These are phyloP conservation scores for Colletotrichum lupini DNA, from an alignment of 2,329 filamentous ascomycete species.

Conservation along the genomic window DNA sequence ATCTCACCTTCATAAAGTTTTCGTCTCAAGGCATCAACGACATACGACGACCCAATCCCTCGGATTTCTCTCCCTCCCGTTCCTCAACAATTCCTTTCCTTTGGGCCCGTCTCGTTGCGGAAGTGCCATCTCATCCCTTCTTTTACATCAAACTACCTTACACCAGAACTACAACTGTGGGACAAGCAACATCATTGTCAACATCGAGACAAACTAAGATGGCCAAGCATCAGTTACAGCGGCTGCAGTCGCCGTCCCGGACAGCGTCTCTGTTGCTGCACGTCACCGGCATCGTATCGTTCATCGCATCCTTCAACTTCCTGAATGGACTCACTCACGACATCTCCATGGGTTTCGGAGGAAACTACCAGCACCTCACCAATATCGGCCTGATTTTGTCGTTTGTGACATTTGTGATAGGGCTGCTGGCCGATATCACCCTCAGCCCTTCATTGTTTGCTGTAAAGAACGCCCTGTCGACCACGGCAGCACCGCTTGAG, in stretches of 20 bases:
- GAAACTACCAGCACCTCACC: slow-evolving; percentile 79
- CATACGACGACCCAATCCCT: slow-evolving; percentile 15
- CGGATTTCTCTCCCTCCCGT: slow-evolving; percentile 23
- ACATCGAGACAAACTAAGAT: slow-evolving; percentile 42
- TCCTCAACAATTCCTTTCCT: slow-evolving; percentile 15
- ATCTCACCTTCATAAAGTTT: background rate
- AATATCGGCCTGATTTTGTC: slow-evolving; percentile 76
- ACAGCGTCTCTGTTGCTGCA: slow-evolving; percentile 73
- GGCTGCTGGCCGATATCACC: slow-evolving; percentile 73
- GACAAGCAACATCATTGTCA: background rate
- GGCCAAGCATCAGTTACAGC: slow-evolving; percentile 71
- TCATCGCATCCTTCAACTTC: slow-evolving; percentile 64
- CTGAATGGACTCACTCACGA: slow-evolving; percentile 60
- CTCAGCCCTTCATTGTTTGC: slow-evolving; percentile 68
- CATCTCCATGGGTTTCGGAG: slow-evolving; percentile 70
- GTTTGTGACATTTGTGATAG: slow-evolving; percentile 69
- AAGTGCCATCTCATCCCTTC: slow-evolving; percentile 16
- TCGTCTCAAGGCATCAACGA: slow-evolving; percentile 19
- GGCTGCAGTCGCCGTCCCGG: slow-evolving; percentile 72
- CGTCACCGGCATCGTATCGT: slow-evolving; percentile 62
- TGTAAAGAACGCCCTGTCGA: slow-evolving; percentile 74
- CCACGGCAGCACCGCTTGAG: slow-evolving; percentile 76
- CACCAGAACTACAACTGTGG: slow-evolving; percentile 7
- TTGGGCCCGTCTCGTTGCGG: background rate
- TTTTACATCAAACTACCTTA: background rate